Evolutionary conservation across 345 rosid species (phyloP).

Genomic region (Odontarrhena argentea): DNA sequence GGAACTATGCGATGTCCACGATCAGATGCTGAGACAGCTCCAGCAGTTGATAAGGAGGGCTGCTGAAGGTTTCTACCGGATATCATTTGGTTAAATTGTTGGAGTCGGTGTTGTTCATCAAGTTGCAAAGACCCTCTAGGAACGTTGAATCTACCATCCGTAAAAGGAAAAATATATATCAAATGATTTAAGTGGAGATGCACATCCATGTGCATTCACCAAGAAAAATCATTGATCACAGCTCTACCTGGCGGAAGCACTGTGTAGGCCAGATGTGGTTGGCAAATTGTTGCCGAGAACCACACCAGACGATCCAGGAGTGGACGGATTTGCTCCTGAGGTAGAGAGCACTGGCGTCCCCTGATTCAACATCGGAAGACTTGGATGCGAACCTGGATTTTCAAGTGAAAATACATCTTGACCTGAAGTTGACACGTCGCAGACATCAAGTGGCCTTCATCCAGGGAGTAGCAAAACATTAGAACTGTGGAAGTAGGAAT

Average conservation of each 20-base stretch:
- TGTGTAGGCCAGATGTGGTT: conserved; percentile 63
- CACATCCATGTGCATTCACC: conserved; percentile 25
- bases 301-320: conserved; percentile 66
- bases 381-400: conserved; percentile 63
- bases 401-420: conserved; percentile 62
- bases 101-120: conserved; percentile 86
- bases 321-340: conserved; percentile 65
- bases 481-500: conserved; percentile 17
- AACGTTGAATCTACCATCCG: conserved; percentile 77
- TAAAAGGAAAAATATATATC: conserved; percentile 37
- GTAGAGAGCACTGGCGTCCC: conserved; percentile 64
- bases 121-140: conserved; percentile 69
- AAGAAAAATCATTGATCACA: conserved; percentile 26
- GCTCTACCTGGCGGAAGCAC: conserved; percentile 48
- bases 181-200: conserved; percentile 6
- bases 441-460: conserved; percentile 95
- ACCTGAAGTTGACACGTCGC: conserved; percentile 65
- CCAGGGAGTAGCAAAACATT: conserved; percentile 40
- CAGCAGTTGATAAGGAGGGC: conserved; percentile 67
- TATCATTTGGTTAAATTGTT: conserved; percentile 66
- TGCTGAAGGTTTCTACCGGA: conserved; percentile 73
- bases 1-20: conserved; percentile 64
- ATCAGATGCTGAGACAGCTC: conserved; percentile 67
- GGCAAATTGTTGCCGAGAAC: conserved; percentile 60
- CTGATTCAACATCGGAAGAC: conserved; percentile 65